A percentile compares a stretch with the other conserved stretches of the same genome.
Evolutionary conservation across 306 rosid species (phyloP).

Genomic region (Macrotyloma uniflorum): DNA sequence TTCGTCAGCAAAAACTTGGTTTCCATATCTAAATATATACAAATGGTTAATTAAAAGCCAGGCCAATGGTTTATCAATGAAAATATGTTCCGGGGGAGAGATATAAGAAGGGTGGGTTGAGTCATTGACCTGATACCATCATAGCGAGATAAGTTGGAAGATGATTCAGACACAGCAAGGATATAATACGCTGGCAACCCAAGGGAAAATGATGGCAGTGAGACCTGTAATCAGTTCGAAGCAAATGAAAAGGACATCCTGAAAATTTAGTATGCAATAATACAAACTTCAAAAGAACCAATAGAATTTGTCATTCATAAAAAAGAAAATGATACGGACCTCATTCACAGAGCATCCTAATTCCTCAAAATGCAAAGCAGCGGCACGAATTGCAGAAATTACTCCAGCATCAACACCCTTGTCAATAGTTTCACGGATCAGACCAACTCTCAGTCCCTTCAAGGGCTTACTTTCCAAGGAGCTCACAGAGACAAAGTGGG

Average conservation of each 20-base stretch:
- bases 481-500: slow-evolving; percentile 53
- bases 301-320: slow-evolving; percentile 24
- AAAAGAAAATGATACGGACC: slow-evolving; percentile 47
- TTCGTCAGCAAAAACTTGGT: slow-evolving; percentile 74
- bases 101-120: background rate
- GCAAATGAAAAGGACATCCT: slow-evolving; percentile 20
- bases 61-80: slow-evolving; percentile 22
- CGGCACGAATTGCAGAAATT: slow-evolving; percentile 68
- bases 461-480: slow-evolving; percentile 79
- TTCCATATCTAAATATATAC: slow-evolving; percentile 71
- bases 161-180: slow-evolving; percentile 89
- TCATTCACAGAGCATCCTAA: slow-evolving; percentile 85
- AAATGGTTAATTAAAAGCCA: slow-evolving; percentile 21
- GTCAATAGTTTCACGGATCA: slow-evolving; percentile 83
- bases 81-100: background rate
- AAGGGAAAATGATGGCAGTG: slow-evolving; percentile 93
- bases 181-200: slow-evolving; percentile 98
- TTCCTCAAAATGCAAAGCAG: slow-evolving; percentile 90
- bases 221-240: slow-evolving; percentile 61
- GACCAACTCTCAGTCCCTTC: slow-evolving; percentile 85
- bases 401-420: slow-evolving; percentile 87
- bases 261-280: background rate
- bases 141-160: slow-evolving; percentile 96
- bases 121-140: slow-evolving; percentile 80
- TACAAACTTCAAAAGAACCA: slow-evolving; percentile 24